A percentile compares a stretch with the other conserved stretches of the same genome.
Evolutionary conservation across 176 grass and related monocot species (phyloP).

Genomic region (Puya raimondii): DNA sequence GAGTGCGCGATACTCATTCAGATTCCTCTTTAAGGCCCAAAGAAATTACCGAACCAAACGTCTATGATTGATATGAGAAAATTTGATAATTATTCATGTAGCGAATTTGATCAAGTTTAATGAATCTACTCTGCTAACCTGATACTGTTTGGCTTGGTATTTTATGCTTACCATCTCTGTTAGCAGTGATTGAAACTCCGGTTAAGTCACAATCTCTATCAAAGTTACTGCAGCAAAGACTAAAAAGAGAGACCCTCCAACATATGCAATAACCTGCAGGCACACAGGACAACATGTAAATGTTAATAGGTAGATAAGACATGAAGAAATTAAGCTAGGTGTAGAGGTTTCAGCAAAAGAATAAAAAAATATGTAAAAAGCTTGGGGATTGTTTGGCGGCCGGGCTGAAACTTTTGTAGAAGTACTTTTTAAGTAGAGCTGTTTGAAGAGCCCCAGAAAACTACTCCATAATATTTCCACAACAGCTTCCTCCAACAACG

Average conservation of each 20-base stretch:
- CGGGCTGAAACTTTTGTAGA: no score
- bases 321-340: conserved; percentile 1
- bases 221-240: conserved; percentile 80
- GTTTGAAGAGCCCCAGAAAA: no score
- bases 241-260: conserved; percentile 87
- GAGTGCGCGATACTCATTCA: no score
- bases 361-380: neutral
- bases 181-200: conserved; percentile 10
- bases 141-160: neutral
- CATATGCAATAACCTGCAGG: conserved; percentile 71
- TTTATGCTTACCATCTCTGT: conserved; percentile 15
- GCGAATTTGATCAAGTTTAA: no score
- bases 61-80: no score
- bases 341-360: neutral
- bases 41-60: no score
- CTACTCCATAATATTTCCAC: no score
- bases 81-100: no score
- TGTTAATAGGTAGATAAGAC: conserved; percentile 1
- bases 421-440: no score
- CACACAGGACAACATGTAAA: neutral
- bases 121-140: neutral
- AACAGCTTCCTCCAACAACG: no score
- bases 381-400: neutral
- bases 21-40: no score
- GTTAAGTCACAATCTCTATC: conserved; percentile 61